Conservation (phyloP, 345 rosid species). For the Gossypium rotundifolium region DNA sequence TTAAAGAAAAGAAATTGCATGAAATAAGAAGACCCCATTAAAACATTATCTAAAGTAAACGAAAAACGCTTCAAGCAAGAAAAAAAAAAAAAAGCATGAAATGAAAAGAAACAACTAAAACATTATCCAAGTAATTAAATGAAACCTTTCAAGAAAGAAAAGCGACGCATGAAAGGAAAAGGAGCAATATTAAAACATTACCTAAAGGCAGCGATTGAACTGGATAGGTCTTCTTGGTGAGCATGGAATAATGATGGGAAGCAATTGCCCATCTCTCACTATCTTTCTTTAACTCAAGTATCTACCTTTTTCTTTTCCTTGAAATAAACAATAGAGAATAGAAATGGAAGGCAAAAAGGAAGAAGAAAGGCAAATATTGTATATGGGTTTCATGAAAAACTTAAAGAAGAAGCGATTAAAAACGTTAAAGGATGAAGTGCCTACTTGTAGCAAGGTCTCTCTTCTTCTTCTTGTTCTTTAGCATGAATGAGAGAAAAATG, state of each 20-base stretch:
- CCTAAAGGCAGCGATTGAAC: neutral
- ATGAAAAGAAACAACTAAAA: too few relatives aligned
- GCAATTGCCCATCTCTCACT: constrained; percentile 1
- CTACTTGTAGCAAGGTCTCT: neutral
- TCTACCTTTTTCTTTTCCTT: neutral
- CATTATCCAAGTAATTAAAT: too few relatives aligned
- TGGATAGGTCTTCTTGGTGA: neutral
- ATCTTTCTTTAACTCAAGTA: too few relatives aligned
- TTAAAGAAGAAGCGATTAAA: neutral
- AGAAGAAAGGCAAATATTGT: neutral
- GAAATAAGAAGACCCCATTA: too few relatives aligned
- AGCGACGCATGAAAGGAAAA: too few relatives aligned
- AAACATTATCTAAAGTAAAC: too few relatives aligned
- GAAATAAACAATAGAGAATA: neutral
- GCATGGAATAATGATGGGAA: neutral
- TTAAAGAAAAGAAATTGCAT: too few relatives aligned
- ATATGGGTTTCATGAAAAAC: neutral
- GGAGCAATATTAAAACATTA: neutral
- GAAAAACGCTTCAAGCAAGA: too few relatives aligned
- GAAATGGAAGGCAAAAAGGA: neutral
- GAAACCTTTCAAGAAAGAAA: too few relatives aligned
- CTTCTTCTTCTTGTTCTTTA: neutral
- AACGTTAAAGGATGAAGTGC: neutral
- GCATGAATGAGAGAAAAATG: neutral
- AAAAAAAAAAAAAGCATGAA: too few relatives aligned